These are phyloP conservation scores for Iris pallida DNA, from an alignment of 116 monocot species.

Conservation along the genomic window DNA sequence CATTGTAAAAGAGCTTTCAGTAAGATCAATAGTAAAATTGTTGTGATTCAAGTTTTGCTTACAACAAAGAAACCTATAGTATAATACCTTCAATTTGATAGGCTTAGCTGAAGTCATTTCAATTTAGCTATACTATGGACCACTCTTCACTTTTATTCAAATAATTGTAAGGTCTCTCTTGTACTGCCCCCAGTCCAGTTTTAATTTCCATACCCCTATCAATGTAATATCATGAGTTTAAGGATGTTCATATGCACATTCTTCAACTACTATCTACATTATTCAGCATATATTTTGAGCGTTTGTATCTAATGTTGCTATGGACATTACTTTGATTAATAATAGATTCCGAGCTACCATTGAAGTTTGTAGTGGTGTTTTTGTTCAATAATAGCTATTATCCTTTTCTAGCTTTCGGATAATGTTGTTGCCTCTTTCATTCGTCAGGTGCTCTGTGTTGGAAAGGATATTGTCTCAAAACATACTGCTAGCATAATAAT, in stretches of 20 bases:
- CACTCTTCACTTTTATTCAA: too few relatives aligned
- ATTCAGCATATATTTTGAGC: not conserved
- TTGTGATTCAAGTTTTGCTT: too few relatives aligned
- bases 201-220: too few relatives aligned
- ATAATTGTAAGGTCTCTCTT: too few relatives aligned
- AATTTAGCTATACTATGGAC: too few relatives aligned
- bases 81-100: too few relatives aligned
- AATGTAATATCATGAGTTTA: too few relatives aligned
- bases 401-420: not conserved
- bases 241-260: not conserved
- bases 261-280: not conserved
- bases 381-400: not conserved
- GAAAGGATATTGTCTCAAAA: slow-evolving; percentile 72
- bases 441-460: slow-evolving; percentile 57
- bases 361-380: not conserved
- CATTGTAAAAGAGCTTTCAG: slow-evolving; percentile 1
- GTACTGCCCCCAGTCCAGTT: too few relatives aligned
- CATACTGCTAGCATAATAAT: slow-evolving; percentile 57
- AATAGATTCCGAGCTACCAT: not conserved
- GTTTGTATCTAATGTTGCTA: not conserved
- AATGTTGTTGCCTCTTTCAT: not conserved
- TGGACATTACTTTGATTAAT: not conserved
- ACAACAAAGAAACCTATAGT: too few relatives aligned
- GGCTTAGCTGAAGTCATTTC: too few relatives aligned
- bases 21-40: too few relatives aligned